Base-by-base conservation (phyloP, 768 basidiomycete species). In the Dioszegia hungarica region DNA sequence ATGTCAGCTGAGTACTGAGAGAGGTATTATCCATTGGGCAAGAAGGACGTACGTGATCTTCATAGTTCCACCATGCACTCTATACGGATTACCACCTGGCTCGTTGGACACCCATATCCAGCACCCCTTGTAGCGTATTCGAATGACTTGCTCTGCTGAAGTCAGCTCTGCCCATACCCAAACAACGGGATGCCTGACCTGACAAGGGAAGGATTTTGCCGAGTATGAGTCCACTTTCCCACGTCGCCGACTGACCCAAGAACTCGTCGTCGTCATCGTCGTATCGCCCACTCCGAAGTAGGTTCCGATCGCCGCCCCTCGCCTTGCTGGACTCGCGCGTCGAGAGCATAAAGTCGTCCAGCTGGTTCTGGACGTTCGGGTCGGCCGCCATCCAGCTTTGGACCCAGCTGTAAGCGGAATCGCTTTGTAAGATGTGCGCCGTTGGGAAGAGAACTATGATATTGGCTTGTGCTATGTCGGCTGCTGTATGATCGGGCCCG, bases 331-430 rank as follows among this genome's bases (percentile, higher is more conserved):
- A 48, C 15, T 63, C 54, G 3, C 36, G 25, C 6, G 64, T 62
- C 5, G 50, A 31, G 6, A 70, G 48, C 20, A 55, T 41, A 53
- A 67, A 70, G 44, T 61, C 44, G 39, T 49, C 43, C 22, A 70
- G 50, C 29, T 70, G 68, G 0, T 29, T 19, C 31, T 65, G 68
- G n/a, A 50, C 62, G 8, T 39, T 38, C 3, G 55, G 39, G 38
- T 67, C 63, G 57, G 62, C 60, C 11, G 65, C 63, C 17, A 70
- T 47, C 46, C 50, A 70, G 2, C 66, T 54, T 28, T 54, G 60
- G 33, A 70, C 53, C 65, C 68, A 70, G 17, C 24, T 10, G 52
- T 57, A 65, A 2, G 68, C 56, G 15, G 60, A 58, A 29, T 70
- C 66, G 9, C 12, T 17, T 20, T 11, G 19, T 10, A 47, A 8